Evolutionary conservation across 331 rosid species (phyloP).

Genomic region (Rhamnella rubrinervis): DNA sequence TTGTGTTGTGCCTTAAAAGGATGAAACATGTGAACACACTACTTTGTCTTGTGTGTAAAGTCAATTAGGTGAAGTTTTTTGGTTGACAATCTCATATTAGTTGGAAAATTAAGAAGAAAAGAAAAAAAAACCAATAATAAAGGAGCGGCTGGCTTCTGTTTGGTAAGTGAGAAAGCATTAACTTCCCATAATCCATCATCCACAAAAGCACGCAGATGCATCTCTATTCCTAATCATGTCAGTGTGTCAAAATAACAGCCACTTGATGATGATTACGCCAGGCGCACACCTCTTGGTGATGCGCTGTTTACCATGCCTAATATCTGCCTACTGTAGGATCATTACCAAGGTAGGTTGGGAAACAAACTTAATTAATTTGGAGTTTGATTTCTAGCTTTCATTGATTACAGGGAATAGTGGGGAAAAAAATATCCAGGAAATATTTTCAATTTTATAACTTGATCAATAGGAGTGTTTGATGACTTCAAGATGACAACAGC

Average conservation of each 20-base stretch:
- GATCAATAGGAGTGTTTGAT: background rate
- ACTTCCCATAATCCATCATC: background rate
- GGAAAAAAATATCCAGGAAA: too few relatives aligned
- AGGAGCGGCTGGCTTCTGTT: constrained; percentile 15
- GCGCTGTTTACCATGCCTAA: background rate
- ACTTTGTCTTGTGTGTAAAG: constrained; percentile 25
- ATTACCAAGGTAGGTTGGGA: constrained; percentile 10
- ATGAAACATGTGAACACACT: constrained; percentile 24
- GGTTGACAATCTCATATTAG: constrained; percentile 17
- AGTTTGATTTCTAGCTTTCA: background rate
- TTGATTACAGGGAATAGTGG: background rate
- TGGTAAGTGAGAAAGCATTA: constrained; percentile 9
- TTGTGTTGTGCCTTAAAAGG: constrained; percentile 26
- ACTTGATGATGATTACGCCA: constrained; percentile 20
- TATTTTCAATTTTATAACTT: too few relatives aligned
- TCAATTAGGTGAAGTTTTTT: constrained; percentile 23
- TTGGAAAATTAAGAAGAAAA: constrained; percentile 20
- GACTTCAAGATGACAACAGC: background rate
- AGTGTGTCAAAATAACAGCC: constrained; percentile 7
- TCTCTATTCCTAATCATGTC: background rate
- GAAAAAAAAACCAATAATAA: background rate
- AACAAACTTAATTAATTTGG: background rate
- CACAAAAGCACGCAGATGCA: background rate
- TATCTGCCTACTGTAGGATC: background rate
- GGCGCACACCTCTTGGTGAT: constrained; percentile 15